phyloP scores from a whole-genome alignment of 371 early-diverging fungal species.

The Batrachochytrium dendrobatidis region DNA sequence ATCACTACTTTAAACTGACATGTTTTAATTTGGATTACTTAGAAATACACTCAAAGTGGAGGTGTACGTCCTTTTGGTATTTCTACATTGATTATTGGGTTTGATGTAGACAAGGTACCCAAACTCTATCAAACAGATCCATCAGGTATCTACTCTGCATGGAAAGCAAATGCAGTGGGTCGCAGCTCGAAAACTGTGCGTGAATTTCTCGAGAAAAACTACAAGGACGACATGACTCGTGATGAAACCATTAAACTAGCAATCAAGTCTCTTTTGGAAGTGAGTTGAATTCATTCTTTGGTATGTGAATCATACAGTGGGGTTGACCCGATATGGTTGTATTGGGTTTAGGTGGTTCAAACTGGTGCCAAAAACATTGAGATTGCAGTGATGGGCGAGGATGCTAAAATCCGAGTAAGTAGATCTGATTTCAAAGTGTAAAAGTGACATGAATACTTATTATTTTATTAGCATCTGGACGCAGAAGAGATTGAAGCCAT shows the following conservation, averaged over 20 bases:
- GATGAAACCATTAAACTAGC: slow-evolving; percentile 84
- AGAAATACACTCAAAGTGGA: slow-evolving; percentile 99
- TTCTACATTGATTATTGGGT: slow-evolving; percentile 93
- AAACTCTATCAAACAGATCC: slow-evolving; percentile 98
- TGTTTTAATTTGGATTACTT: slow-evolving; percentile 7
- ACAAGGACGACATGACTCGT: slow-evolving; percentile 71
- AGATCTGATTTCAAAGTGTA: neutral
- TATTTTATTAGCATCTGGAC: slow-evolving; percentile 48
- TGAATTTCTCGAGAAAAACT: slow-evolving; percentile 97
- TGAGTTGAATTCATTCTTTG: slow-evolving; percentile 8
- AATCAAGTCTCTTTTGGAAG: slow-evolving; percentile 86
- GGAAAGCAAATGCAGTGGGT: slow-evolving; percentile 98
- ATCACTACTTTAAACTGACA: neutral
- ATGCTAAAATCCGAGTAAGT: slow-evolving; percentile 58
- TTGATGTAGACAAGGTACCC: slow-evolving; percentile 72
- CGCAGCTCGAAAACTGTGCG: slow-evolving; percentile 93
- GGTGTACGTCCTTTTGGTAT: slow-evolving; percentile 99
- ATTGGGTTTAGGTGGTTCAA: slow-evolving; percentile 78
- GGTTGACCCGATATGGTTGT: neutral
- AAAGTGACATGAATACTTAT: neutral
- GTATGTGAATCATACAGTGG: too few relatives aligned
- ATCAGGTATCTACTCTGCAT: slow-evolving; percentile 97
- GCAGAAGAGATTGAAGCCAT: slow-evolving; percentile 77
- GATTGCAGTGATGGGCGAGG: slow-evolving; percentile 81
- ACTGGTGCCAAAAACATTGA: slow-evolving; percentile 98